Evolutionary conservation across 805 yeast species (phyloP), one percentile per base, ranked within the genome.

Genomic region (Citeromyces nyonsensis): DNA sequence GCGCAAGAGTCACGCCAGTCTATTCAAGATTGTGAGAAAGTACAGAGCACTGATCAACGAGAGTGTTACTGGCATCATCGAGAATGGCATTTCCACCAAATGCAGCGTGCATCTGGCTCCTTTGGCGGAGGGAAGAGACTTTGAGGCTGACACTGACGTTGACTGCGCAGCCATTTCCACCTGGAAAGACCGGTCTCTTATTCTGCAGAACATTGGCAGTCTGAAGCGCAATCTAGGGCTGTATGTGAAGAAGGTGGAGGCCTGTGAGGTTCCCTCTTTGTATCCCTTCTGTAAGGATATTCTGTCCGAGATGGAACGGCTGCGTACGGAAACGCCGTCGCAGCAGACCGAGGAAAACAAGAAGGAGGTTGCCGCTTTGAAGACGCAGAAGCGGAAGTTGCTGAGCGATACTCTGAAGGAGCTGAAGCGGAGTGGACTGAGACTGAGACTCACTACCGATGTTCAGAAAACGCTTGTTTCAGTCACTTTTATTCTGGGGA

Each of bases 21-120:
- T 91, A 33, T 88, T 77, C 68, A 91, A 85, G 52, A 50, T 81
- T 33, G 79, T 88, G 8, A 66, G 85, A 36, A 84, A 84, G 50
- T 91, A 82, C 49, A 69, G 97, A 33, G 64, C 65, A 2, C 44
- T 77, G 24, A 51, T 86, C 8, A 49, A 63, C 5, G 62, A 62
- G 15, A 60, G 67, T 1, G 71, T 80, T 0, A 52, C 64, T 1
- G 41, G 63, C 0, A 36, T 78, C 4, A 65, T 85, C 33, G 88
- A 80, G 44, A 44, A 45, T 10, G 93, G 91, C 13, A 38, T 73
- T 10, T 33, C 52, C 1, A 18, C 37, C 3, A 50, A 42, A 2
- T 8, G 34, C 5, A 34, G 38, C 6, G 32, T 32, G 5, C 22
- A 18, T 3, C 24, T 31, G 10, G 29, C 15, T 6, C 29, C 29